Conservation (phyloP, 345 rosid species). For the Excoecaria agallocha region DNA sequence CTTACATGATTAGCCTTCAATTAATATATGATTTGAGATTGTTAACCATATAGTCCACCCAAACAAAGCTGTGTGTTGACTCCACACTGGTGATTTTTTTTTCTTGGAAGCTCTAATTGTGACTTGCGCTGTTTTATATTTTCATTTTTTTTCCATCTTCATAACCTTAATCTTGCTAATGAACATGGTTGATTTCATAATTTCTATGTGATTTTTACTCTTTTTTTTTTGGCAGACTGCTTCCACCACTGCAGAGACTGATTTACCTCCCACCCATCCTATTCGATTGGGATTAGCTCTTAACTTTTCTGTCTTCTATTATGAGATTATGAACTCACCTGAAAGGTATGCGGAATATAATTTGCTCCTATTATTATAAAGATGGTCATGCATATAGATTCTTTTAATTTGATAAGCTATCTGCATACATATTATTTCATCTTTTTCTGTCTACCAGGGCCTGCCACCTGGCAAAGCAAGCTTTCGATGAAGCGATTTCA, state of each 20-base stretch:
- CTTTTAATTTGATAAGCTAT: not conserved
- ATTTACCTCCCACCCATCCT: constrained; percentile 56
- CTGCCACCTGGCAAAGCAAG: constrained; percentile 37
- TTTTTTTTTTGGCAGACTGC: constrained; percentile 34
- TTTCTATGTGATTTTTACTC: not conserved
- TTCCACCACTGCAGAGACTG: constrained; percentile 44
- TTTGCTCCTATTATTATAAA: not conserved
- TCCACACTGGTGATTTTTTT: not conserved
- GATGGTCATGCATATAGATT: not conserved
- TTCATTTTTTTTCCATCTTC: not conserved
- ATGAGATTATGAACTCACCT: constrained; percentile 55
- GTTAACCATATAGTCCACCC: not conserved
- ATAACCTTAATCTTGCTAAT: not conserved
- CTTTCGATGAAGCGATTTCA: constrained; percentile 35
- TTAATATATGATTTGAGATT: not conserved
- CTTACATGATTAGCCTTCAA: not conserved
- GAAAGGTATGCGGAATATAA: constrained; percentile 36
- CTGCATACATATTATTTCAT: not conserved
- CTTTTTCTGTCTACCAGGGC: constrained; percentile 19
- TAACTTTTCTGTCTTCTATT: constrained; percentile 57
- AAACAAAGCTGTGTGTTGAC: too few species aligned
- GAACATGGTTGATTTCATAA: not conserved
- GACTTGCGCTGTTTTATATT: not conserved
- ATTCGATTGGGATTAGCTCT: constrained; percentile 52
- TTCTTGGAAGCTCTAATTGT: not conserved